Evolutionary conservation across 139 green algal species (phyloP).

Genomic region (Chlamydomonas asymmetrica): DNA sequence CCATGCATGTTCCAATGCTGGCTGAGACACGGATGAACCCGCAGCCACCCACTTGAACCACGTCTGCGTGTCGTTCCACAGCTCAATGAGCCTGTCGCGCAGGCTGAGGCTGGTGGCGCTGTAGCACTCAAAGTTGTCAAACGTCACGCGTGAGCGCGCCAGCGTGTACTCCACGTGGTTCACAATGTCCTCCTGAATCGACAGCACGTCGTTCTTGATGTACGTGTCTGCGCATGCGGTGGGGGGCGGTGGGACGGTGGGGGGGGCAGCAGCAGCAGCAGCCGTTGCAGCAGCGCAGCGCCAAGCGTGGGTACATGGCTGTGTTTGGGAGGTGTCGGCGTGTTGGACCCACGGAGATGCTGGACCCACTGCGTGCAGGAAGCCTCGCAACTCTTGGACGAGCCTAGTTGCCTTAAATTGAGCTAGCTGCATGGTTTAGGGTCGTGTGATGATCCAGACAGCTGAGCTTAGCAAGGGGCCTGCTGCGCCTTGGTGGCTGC

Average conservation of each 20-base stretch:
- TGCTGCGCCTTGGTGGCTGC: too few species aligned
- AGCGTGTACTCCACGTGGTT: conserved; percentile 99
- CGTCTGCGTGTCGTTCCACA: conserved; percentile 98
- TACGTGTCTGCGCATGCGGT: conserved; percentile 83
- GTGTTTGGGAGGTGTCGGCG: too few species aligned
- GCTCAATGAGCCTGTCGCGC: conserved; percentile 95
- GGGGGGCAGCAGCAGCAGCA: background rate
- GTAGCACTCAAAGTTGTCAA: conserved; percentile 95
- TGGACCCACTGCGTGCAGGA: too few species aligned
- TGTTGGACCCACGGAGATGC: too few species aligned
- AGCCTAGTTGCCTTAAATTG: too few species aligned
- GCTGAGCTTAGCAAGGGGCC: too few species aligned
- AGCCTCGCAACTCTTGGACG: too few species aligned
- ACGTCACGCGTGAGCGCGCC: conserved; percentile 89
- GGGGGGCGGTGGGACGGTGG: background rate
- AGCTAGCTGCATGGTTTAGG: too few species aligned
- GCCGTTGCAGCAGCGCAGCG: background rate
- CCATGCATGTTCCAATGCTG: too few species aligned
- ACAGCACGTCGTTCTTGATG: conserved; percentile 93
- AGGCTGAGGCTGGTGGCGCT: conserved; percentile 82
- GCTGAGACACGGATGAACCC: too few species aligned
- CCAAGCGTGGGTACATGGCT: too few species aligned
- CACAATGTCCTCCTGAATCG: conserved; percentile 95
- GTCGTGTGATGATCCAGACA: too few species aligned
- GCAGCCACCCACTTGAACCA: conserved; percentile 82